These are phyloP conservation scores for Crithidia bombi DNA, from an alignment of 208 protist genomes.

Conservation along the genomic window DNA sequence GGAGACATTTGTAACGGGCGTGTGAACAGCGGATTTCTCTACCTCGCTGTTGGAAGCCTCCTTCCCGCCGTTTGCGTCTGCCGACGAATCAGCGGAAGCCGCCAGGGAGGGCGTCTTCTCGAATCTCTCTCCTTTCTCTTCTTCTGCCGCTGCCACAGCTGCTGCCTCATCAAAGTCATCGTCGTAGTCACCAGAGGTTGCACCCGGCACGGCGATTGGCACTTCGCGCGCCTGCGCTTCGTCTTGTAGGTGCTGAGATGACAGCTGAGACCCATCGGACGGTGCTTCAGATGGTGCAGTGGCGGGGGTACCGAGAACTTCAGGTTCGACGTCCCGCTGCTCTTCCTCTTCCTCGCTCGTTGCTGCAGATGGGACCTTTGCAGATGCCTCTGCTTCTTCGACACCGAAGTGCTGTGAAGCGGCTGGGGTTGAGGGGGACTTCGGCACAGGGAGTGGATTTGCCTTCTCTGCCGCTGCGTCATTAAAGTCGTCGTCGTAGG, in stretches of 20 bases:
- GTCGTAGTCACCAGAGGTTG: neutral
- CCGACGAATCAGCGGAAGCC: neutral
- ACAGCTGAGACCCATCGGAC: neutral
- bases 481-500: slow-evolving; percentile 11
- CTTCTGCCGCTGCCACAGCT: neutral
- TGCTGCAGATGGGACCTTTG: neutral
- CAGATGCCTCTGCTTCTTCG: neutral
- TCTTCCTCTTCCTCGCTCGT: neutral
- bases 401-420: neutral
- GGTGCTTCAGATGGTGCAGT: neutral
- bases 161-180: neutral
- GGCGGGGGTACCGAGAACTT: neutral
- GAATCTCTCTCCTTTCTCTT: neutral
- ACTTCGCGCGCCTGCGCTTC: too few species aligned
- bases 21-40: neutral
- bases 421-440: neutral
- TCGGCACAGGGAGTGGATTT: neutral
- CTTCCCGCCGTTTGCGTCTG: neutral
- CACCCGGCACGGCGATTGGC: too few species aligned
- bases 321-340: neutral
- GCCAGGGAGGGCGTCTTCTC: neutral
- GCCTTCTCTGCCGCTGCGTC: neutral
- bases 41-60: too few species aligned
- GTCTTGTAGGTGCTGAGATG: neutral
- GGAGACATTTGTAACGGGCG: neutral